These are phyloP conservation scores for Panellus pusillus DNA, from an alignment of 768 basidiomycete genomes.

Conservation along the genomic window DNA sequence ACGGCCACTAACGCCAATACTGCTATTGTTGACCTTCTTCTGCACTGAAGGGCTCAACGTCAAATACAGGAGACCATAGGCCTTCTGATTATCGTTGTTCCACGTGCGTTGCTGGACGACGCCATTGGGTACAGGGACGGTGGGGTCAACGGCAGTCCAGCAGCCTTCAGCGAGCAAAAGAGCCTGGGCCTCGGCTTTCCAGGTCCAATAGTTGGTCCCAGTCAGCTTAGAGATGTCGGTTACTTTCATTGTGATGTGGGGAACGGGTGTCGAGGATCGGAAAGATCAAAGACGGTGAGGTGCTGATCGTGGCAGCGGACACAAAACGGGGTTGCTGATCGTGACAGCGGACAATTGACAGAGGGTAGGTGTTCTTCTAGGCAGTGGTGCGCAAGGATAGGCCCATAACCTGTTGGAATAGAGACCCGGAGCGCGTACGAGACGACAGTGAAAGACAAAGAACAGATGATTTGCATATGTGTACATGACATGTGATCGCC, in stretches of 20 bases:
- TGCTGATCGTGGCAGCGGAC: neutral
- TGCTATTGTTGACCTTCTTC: neutral
- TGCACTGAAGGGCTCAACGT: neutral
- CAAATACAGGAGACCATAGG: neutral
- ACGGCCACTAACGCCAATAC: neutral
- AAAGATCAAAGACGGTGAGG: neutral
- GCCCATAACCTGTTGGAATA: too few relatives aligned
- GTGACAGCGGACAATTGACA: constrained; percentile 4
- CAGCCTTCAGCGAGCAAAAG: neutral
- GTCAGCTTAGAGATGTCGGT: neutral
- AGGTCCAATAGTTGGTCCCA: constrained; percentile 1
- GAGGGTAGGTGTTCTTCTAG: neutral
- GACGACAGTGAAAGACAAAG: too few relatives aligned
- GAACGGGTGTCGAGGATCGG: neutral
- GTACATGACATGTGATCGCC: too few relatives aligned
- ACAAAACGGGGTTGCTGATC: constrained; percentile 2
- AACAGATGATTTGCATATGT: too few relatives aligned
- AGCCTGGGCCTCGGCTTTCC: neutral
- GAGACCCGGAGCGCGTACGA: too few relatives aligned
- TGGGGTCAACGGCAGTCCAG: constrained; percentile 1
- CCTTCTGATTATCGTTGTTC: neutral
- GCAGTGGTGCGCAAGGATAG: neutral
- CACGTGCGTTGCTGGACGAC: neutral
- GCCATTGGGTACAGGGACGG: neutral
- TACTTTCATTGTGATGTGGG: neutral